Evolutionary conservation across 2,329 filamentous ascomycete genomes (phyloP), one percentile per base, ranked within the genome.

Genomic region (Botrytis fabae): DNA sequence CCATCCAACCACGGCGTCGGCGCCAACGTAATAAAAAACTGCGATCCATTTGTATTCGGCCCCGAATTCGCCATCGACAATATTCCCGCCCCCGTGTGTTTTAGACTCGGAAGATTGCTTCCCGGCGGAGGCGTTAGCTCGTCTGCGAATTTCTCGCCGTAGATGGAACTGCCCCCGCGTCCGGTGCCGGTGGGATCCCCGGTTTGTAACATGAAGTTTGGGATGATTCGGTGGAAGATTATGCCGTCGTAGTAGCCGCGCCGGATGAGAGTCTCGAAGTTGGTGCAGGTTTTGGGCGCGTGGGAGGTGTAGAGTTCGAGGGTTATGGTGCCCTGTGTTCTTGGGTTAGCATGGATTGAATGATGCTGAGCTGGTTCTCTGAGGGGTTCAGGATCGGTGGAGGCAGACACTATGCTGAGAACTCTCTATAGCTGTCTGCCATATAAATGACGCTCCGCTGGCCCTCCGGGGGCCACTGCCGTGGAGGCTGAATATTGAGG

Each of bases 1-100:
- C 95, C 94, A 83, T 99, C 96, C 74, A 99, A 84, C 95, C 95
- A 98, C 0, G 96, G 96, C 25, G 96, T 95, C 7, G 95, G 95
- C 12, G 94, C 95, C 48, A 98, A 86, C 0, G 96, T 98, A 77
- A 99, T 90, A 81, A 98, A 98, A 83, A 98, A 99, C 83, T 98
- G 96, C 73, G 90, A 93, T 35, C 95, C 95, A 82, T 98, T 98
- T 51, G 95, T 97, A 82, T 98, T 90, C 14, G 93, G 93, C 0
- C 96, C 96, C 25, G 91, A 90, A 83, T 99, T 99, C 74, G 96
- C 96, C 96, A 99, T 99, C 83, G 91, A 94, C 78, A 99, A 85
- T n/a, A 98, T 87, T 1, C 95, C 95, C 6, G 95, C 95, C 54
- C 95, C 95, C 0, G 94, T 97, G 84, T 99, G 96, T 81, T 95